Evolutionary conservation across 176 grass and related monocot genomes (phyloP), one percentile per base, ranked within the genome.

Genomic region (Musa itinerans): DNA sequence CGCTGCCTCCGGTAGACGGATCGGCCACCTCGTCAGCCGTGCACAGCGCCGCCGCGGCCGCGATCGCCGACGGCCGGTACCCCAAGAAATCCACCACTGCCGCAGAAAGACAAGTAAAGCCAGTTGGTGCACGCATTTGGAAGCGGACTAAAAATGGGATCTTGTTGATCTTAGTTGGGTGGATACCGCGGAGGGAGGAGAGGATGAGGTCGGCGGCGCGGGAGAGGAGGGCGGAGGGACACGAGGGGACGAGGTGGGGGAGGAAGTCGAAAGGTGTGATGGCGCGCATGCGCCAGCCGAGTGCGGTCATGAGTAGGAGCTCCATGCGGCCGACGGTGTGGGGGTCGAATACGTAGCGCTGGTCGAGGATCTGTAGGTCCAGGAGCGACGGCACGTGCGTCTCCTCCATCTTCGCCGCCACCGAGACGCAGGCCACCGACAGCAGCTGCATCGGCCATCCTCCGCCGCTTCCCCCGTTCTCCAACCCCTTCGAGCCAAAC

Each of bases 391-490:
- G 85, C 25, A 79, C 80, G 22, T 74, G 63, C 55, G 76, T 68
- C 77, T 87, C 85, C 80, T 87, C 85, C 85, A 87, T 72, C 76
- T 87, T 87, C 49, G 85, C 85, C 55, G 85, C 85, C 50, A 87
- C 85, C 25, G 80, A 87, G 6, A 87, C 81, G 62, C 85, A 83
- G 9, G 85, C 81, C 25, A 87, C 81, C 5, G 85, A 87, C 10
- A 87, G 64, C 55, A 87, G 81, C 56, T 87, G 80, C 81, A 83
- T 87, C 72, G 85, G 80, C 85, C 85, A 87, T 20, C 71, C 72
- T 27, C 76, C 71, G 6, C 64, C 62, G 6, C 63, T 68, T 12
- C 50, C 76, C 50, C 66, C 65, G 23, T 74, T 74, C 53, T 57
- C 23, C 23, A 8, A 5, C 23, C 11, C 53, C 14, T 56, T 17